Evolutionary conservation across 345 rosid species (phyloP).

Genomic region (Camelina hispida): DNA sequence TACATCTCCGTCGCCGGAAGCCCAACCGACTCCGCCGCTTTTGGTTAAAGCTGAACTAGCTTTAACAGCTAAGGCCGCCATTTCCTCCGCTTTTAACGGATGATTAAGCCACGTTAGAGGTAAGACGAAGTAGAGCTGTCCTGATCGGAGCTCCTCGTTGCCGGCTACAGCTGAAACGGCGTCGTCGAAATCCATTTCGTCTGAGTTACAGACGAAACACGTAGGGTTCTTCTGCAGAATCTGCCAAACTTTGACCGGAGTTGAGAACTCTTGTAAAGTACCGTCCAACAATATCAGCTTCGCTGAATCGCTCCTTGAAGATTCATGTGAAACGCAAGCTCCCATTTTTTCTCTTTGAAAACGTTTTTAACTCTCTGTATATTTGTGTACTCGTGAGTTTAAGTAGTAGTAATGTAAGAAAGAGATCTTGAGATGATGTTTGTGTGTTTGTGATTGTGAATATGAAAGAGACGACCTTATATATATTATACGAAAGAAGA

Average conservation of each 20-base stretch:
- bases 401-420: not conserved
- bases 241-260: slow-evolving; percentile 78
- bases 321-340: slow-evolving; percentile 80
- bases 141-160: slow-evolving; percentile 78
- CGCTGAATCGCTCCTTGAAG: slow-evolving; percentile 62
- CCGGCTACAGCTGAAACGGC: slow-evolving; percentile 66
- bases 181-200: slow-evolving; percentile 94
- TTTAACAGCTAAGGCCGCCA: slow-evolving; percentile 98
- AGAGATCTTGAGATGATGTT: slow-evolving; percentile 7
- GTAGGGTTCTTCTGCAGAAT: slow-evolving; percentile 67
- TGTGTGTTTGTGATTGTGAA: slow-evolving; percentile 34
- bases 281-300: slow-evolving; percentile 82
- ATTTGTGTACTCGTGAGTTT: slow-evolving; percentile 9
- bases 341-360: slow-evolving; percentile 60
- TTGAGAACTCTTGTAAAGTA: slow-evolving; percentile 70
- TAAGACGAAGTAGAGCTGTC: slow-evolving; percentile 89
- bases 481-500: slow-evolving; percentile 35
- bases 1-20: slow-evolving; percentile 3
- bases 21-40: slow-evolving; percentile 36
- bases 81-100: slow-evolving; percentile 76
- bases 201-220: slow-evolving; percentile 88
- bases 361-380: slow-evolving; percentile 9
- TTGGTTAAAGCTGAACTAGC: slow-evolving; percentile 83
- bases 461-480: slow-evolving; percentile 35
- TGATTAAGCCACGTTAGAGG: slow-evolving; percentile 67